A percentile compares a stretch with the other conserved stretches of the same genome.
phyloP scores from a whole-genome alignment of 2,329 filamentous ascomycete species.

The Colletotrichum orchidophilum region DNA sequence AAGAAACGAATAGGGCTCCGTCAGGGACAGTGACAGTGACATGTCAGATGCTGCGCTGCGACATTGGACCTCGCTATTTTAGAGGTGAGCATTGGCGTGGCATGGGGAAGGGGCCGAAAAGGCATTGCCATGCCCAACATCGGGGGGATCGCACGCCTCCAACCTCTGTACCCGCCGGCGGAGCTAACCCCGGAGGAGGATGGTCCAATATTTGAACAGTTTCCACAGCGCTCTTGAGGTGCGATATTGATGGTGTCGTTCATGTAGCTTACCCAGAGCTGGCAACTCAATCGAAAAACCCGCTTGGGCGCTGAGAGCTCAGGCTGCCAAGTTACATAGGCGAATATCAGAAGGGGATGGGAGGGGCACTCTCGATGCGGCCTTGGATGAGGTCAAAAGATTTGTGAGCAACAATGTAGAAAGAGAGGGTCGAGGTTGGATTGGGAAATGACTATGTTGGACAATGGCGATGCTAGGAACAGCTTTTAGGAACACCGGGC shows the following conservation, averaged over 20 bases:
- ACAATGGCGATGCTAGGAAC: neutral
- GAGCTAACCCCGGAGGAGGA: conserved; percentile 12
- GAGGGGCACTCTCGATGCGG: neutral
- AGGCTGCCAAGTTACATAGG: neutral
- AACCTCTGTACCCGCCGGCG: conserved; percentile 10
- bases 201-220: neutral
- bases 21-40: conserved; percentile 8
- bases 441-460: too few species aligned
- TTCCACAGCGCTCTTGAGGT: neutral
- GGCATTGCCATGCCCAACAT: conserved; percentile 7
- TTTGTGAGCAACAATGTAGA: neutral
- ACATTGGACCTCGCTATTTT: neutral
- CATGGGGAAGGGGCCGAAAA: conserved; percentile 5
- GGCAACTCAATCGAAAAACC: neutral
- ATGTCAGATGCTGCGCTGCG: conserved; percentile 23
- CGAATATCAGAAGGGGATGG: neutral
- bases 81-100: neutral
- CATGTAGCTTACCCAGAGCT: neutral
- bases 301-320: neutral
- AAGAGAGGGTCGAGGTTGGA: neutral
- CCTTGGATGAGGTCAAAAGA: neutral
- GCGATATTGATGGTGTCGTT: neutral
- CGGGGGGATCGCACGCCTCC: conserved; percentile 11
- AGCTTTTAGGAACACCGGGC: neutral
- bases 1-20: conserved; percentile 10